Conservation (phyloP, 495 filamentous ascomycete species). For the Daldinia vernicosa region DNA sequence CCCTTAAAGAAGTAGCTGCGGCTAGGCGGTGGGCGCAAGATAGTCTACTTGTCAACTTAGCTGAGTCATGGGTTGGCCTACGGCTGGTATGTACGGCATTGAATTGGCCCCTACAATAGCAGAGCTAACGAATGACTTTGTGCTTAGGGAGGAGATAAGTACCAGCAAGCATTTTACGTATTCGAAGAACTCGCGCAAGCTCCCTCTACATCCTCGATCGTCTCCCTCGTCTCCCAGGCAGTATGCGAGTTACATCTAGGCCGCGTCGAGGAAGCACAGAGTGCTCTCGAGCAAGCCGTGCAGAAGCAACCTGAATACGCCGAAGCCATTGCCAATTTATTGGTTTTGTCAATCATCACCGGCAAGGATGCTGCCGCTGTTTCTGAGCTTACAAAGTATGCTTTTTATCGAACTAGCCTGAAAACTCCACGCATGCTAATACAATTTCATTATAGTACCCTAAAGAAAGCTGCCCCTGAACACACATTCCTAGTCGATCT, state of each 20-base stretch:
- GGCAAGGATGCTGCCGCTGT: conserved; percentile 67
- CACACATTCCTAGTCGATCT: conserved; percentile 75
- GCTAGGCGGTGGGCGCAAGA: conserved; percentile 97
- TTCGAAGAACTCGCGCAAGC: conserved; percentile 95
- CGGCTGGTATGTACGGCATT: conserved; percentile 71
- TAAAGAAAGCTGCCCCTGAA: conserved; percentile 64
- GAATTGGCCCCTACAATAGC: neutral
- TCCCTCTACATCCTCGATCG: conserved; percentile 72
- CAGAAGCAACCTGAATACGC: conserved; percentile 74
- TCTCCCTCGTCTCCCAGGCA: conserved; percentile 83
- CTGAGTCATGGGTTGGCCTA: conserved; percentile 94
- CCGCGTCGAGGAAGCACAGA: conserved; percentile 86
- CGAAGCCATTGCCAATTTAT: conserved; percentile 79
- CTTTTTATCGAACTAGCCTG: conserved; percentile 12
- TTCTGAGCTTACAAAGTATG: conserved; percentile 67
- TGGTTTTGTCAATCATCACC: conserved; percentile 78
- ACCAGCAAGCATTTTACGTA: conserved; percentile 97
- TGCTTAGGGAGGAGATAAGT: conserved; percentile 86
- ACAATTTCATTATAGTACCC: conserved; percentile 54
- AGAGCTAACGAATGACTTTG: conserved; percentile 1
- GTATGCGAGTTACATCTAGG: conserved; percentile 92
- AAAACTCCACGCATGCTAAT: neutral
- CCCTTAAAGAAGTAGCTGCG: conserved; percentile 85
- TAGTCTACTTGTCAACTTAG: conserved; percentile 89
- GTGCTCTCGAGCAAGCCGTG: conserved; percentile 80